Conservation (phyloP, 176 grass and related monocot species). For the Aegilops speltoides region DNA sequence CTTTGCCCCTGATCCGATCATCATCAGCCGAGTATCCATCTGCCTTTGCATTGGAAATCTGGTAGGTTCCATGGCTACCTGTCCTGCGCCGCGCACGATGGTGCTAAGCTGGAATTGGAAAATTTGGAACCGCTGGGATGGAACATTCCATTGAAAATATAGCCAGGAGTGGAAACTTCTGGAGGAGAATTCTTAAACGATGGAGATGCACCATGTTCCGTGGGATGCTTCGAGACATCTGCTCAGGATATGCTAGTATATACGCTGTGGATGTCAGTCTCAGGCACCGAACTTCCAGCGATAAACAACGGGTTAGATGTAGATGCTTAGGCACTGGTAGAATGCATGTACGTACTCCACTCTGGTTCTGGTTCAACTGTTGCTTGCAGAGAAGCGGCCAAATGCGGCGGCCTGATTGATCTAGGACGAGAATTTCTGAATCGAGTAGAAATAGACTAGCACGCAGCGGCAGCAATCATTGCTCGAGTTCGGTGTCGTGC, state of each 20-base stretch:
- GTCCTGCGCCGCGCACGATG: not conserved
- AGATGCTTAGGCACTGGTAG: too few species aligned
- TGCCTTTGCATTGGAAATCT: not conserved
- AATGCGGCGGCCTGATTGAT: not conserved
- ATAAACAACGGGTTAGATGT: not conserved
- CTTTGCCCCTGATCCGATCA: not conserved
- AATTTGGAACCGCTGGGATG: not conserved
- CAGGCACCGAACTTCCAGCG: not conserved
- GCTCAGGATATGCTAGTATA: not conserved
- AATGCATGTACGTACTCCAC: too few species aligned
- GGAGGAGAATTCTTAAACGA: not conserved
- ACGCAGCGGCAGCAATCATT: not conserved
- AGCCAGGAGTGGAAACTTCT: slow-evolving; percentile 1
- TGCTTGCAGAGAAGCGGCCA: not conserved
- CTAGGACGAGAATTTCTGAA: not conserved
- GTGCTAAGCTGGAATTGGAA: not conserved
- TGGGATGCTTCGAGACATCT: not conserved
- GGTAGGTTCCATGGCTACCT: slow-evolving; percentile 5
- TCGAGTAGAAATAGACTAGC: not conserved
- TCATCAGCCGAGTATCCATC: not conserved
- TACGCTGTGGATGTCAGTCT: not conserved
- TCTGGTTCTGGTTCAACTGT: not conserved
- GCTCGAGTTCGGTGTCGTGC: not conserved
- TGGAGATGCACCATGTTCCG: not conserved
- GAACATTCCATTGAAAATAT: not conserved